Conservation (phyloP, 768 basidiomycete genomes). For the Pleurotus platypus region DNA sequence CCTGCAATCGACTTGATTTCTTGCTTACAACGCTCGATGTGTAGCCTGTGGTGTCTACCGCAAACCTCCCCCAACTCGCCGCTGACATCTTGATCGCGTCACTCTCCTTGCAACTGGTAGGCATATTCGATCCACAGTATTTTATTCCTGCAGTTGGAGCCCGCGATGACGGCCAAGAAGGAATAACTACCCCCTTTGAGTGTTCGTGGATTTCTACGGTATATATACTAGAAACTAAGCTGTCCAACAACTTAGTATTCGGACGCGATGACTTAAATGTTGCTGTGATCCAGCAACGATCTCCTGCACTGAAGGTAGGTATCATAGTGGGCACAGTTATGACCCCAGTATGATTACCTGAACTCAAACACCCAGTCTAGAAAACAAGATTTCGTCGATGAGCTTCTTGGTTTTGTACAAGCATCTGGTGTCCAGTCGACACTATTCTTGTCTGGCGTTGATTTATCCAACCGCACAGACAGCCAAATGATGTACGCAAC, state of each 20-base stretch:
- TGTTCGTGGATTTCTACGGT: slow-evolving; percentile 36
- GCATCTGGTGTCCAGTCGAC: slow-evolving; percentile 44
- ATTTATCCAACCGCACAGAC: slow-evolving; percentile 70
- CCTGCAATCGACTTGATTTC: slow-evolving; percentile 2
- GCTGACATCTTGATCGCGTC: slow-evolving; percentile 72
- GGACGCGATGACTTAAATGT: slow-evolving; percentile 46
- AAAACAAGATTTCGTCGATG: slow-evolving; percentile 64
- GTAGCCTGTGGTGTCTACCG: slow-evolving; percentile 73
- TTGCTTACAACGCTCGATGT: slow-evolving; percentile 9
- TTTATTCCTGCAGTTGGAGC: slow-evolving; percentile 71
- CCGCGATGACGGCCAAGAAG: slow-evolving; percentile 56
- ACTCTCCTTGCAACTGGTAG: slow-evolving; percentile 55
- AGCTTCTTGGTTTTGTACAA: slow-evolving; percentile 55
- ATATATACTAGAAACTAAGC: too few relatives aligned
- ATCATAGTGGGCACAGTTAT: too few relatives aligned
- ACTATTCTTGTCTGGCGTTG: slow-evolving; percentile 73
- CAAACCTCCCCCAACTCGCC: slow-evolving; percentile 79
- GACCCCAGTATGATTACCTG: not conserved
- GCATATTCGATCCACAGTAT: slow-evolving; percentile 57
- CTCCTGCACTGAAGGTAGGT: slow-evolving; percentile 71
- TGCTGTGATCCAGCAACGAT: slow-evolving; percentile 74
- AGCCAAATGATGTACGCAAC: slow-evolving; percentile 68
- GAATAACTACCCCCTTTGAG: slow-evolving; percentile 76
- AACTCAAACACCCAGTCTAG: slow-evolving; percentile 37
- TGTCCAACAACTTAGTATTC: slow-evolving; percentile 48